Evolutionary conservation across 805 yeast genomes (phyloP), one percentile per base, ranked within the genome.

Genomic region (Wickerhamiella occidentalis): DNA sequence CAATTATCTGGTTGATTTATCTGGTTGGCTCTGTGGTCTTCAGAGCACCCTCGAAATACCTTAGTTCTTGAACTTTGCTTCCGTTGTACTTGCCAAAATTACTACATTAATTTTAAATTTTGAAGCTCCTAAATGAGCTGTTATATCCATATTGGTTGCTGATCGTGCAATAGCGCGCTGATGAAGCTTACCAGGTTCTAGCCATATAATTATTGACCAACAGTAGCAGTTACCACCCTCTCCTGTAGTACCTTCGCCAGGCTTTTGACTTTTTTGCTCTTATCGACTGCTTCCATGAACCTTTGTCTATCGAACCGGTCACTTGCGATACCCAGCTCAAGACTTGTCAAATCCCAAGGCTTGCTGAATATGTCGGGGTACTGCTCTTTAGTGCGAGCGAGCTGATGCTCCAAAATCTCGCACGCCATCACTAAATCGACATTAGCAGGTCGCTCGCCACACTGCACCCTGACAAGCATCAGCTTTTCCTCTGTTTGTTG

Each of bases 361-460:
- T 6, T 12, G 21, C 26, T 19, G 19, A 36, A 36, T 3, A 45
- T 45, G 5, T 37, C 48, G 19, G 48, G 43, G 37, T 45, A 45
- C 43, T 21, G 41, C 25, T 36, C 37, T 8, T 36, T 23, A 12
- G 36, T 25, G 3, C 30, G 25, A 18, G 30, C 28, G 23, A 50
- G 17, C 17, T 51, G 45, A 40, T 30, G 40, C 17, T 37, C 46
- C 22, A 51, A 21, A 13, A 51, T 35, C 12, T 51, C 47, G 18
- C 35, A 22, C 3, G 47, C 42, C 15, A 51, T 22, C 6, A 25
- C 17, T 13, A 51, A n/a, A 40, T 47, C 48, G 44, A 45, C 49
- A 11, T 12, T 36, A 1, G 15, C 29, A 2, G 53, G 51, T 15
- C 36, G 26, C 26, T 29, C 17, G 23, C 47, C 47, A 25, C 40